Conservation (phyloP, 306 rosid genomes). For the Prunus mongolica region DNA sequence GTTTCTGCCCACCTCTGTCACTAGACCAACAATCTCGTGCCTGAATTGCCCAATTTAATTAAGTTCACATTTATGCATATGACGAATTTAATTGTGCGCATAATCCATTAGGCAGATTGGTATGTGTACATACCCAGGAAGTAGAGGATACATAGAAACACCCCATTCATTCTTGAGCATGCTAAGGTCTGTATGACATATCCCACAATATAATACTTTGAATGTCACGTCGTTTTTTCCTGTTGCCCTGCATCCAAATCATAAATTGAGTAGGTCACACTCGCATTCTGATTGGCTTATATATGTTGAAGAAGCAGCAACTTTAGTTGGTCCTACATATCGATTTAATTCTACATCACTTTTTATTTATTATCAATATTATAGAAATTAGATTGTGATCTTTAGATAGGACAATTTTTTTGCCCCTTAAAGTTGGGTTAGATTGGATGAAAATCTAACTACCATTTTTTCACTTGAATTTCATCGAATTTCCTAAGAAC, state of each 20-base stretch:
- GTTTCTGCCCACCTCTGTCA: conserved; percentile 7
- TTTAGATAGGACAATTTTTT: no score
- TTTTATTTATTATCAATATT: no score
- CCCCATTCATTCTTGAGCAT: conserved; percentile 22
- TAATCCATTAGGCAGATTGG: background rate
- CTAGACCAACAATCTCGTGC: conserved; percentile 7
- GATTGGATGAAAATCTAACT: no score
- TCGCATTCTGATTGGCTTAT: no score
- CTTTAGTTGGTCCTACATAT: no score
- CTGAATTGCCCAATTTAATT: background rate
- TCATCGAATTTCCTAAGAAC: no score
- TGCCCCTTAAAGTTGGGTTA: no score
- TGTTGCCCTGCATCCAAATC: conserved; percentile 9
- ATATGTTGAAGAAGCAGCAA: no score
- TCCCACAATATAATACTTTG: conserved; percentile 28
- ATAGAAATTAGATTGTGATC: no score
- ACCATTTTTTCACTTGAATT: no score
- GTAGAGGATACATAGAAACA: conserved; percentile 4
- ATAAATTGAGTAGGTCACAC: no score
- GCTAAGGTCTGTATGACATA: conserved; percentile 27
- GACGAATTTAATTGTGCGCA: background rate
- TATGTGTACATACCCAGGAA: conserved; percentile 16
- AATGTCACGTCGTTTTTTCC: conserved; percentile 20
- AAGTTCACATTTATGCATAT: background rate
- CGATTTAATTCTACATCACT: no score